Evolutionary conservation across 2,329 filamentous ascomycete species (phyloP), one percentile per base, ranked within the genome.

Genomic region (Aspergillus hortae): DNA sequence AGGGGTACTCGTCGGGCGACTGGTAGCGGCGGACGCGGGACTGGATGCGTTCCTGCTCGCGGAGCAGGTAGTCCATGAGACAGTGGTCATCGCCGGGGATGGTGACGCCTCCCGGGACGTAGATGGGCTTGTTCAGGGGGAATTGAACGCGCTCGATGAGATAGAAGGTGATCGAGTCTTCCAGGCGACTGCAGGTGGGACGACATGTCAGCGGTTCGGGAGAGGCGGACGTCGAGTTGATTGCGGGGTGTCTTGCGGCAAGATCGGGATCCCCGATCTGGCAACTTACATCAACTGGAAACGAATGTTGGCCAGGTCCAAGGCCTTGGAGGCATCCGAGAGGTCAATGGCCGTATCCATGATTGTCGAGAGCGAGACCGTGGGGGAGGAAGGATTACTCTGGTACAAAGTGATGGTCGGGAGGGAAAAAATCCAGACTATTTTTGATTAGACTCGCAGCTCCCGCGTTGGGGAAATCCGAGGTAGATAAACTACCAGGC

Each of bases 131-230:
- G 76, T 96, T 97, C 59, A 95, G 81, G 4, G 92, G 90, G 72
- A 97, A 99, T 72, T 99, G 94, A n/a, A 92, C 92, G 38, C 94
- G 87, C 76, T 99, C 94, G 67, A 97, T 97, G 36, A 99, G 80
- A 74, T 96, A 89, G 74, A 95, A 96, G 60, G 90, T 95, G 67
- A 99, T 97, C 56, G 92, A 97, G 69, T 99, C 94, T 77, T 99
- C 94, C 15, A 97, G 82, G 17, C 94, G 94, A 67, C 94, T 99
- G 66, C 17, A 35, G 10, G 21, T 30, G 6, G 27, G 27, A 30
- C 27, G 7, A 30, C 1, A 5, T 30, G 27, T 30, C 10, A 30
- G 27, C 27, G 27, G 27, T 30, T 30, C 27, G 27, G 27, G 27
- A 9, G 27, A 30, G 27, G 27, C 27, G 27, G 27, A 30, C 9